phyloP scores from a whole-genome alignment of 495 filamentous ascomycete species.

The Cercophora newfieldiana region DNA sequence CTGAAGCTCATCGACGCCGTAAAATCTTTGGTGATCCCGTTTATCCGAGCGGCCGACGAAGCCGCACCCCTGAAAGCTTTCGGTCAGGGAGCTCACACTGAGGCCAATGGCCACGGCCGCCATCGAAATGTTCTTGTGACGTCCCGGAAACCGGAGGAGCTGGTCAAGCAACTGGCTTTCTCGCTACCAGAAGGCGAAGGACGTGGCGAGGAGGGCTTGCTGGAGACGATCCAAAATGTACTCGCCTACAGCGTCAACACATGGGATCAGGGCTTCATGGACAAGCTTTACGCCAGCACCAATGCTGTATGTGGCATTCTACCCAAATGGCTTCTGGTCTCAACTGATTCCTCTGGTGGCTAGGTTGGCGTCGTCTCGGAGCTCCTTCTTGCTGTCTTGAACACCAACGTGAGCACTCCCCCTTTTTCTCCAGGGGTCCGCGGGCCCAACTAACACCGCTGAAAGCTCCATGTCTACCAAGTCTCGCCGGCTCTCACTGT shows the following conservation, averaged over 20 bases:
- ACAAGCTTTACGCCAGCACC: constrained; percentile 85
- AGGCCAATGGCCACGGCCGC: constrained; percentile 41
- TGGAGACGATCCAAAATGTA: constrained; percentile 63
- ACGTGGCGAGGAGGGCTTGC: constrained; percentile 68
- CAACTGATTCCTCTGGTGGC: neutral
- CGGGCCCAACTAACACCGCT: neutral
- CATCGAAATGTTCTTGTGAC: constrained; percentile 65
- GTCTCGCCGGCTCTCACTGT: constrained; percentile 86
- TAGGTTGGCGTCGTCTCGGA: constrained; percentile 78
- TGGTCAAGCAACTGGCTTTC: constrained; percentile 64
- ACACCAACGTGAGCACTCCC: constrained; percentile 68
- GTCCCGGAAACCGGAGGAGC: constrained; percentile 66
- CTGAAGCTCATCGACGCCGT: constrained; percentile 70
- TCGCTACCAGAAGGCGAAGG: constrained; percentile 62
- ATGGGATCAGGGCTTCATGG: constrained; percentile 93
- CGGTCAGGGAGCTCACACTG: constrained; percentile 52
- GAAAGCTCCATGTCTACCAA: constrained; percentile 74
- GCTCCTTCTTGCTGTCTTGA: constrained; percentile 75
- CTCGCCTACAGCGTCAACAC: constrained; percentile 89
- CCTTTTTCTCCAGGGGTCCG: neutral
- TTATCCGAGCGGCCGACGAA: constrained; percentile 74
- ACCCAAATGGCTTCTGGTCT: neutral
- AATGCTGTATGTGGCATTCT: constrained; percentile 60
- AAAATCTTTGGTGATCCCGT: constrained; percentile 72
- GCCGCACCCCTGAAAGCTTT: constrained; percentile 51